These are phyloP conservation scores for Blastobotrys elegans DNA, from an alignment of 1,139 yeast genomes.

Conservation along the genomic window DNA sequence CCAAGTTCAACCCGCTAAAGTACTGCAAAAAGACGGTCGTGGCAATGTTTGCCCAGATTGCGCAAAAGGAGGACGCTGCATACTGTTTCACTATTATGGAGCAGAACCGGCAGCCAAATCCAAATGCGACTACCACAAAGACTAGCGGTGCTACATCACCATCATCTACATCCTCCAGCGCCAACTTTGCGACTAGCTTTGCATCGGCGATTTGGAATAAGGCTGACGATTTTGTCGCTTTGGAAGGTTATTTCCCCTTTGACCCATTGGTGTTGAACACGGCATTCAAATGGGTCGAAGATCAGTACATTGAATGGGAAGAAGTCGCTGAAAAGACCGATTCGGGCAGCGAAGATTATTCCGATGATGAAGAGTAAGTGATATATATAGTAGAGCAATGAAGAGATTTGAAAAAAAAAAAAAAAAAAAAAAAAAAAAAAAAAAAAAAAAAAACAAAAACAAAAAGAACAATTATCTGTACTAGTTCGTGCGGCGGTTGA, in stretches of 20 bases:
- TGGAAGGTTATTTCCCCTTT: constrained; percentile 92
- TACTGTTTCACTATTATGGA: constrained; percentile 93
- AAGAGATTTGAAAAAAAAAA: not conserved
- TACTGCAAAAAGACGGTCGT: constrained; percentile 94
- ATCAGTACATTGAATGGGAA: constrained; percentile 78
- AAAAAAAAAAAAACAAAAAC: not conserved
- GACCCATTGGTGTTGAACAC: constrained; percentile 79
- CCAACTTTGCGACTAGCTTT: constrained; percentile 11
- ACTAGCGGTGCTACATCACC: constrained; percentile 12
- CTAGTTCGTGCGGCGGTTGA: no score
- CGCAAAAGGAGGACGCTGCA: constrained; percentile 84
- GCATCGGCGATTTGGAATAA: constrained; percentile 27
- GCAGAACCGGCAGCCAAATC: constrained; percentile 69
- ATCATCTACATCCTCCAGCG: not conserved
- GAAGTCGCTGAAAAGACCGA: constrained; percentile 62
- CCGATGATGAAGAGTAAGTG: constrained; percentile 1
- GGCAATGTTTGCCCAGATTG: constrained; percentile 85
- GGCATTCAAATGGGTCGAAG: constrained; percentile 50
- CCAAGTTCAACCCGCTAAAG: constrained; percentile 88
- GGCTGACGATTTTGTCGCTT: constrained; percentile 76
- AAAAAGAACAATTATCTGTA: not conserved
- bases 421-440: not conserved
- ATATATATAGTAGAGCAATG: not conserved
- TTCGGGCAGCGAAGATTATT: constrained; percentile 29
- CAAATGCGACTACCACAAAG: constrained; percentile 18